Evolutionary conservation across 352 stramenopile species (phyloP).

Genomic region (Hyaloperonospora brassicae): DNA sequence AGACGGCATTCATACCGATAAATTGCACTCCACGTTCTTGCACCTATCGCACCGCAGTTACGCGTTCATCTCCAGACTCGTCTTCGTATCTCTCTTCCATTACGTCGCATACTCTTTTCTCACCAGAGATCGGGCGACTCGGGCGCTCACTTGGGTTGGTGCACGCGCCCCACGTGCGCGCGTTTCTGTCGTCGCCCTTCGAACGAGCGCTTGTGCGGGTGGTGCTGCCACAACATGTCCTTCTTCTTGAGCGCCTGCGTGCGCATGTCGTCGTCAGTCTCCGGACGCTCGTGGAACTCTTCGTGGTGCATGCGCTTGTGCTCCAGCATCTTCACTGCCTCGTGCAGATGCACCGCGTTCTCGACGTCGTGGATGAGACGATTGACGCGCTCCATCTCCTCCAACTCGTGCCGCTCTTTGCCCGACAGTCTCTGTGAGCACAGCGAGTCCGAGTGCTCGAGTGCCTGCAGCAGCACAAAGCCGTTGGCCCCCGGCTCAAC

Average conservation of each 20-base stretch:
- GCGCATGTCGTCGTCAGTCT: constrained; percentile 49
- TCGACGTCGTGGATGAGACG: constrained; percentile 64
- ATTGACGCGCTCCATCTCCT: constrained; percentile 75
- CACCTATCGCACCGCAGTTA: too few species aligned
- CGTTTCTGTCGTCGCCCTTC: constrained; percentile 43
- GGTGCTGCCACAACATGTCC: constrained; percentile 32
- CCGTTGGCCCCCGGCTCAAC: constrained; percentile 48
- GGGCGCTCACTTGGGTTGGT: constrained; percentile 53
- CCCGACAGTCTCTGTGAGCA: constrained; percentile 32
- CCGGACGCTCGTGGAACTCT: constrained; percentile 48
- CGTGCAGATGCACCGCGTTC: constrained; percentile 50
- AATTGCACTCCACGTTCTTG: too few species aligned
- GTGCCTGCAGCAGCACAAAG: constrained; percentile 68
- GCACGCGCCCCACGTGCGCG: constrained; percentile 49
- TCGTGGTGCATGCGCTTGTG: constrained; percentile 53
- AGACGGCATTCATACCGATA: too few species aligned
- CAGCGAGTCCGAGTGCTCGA: constrained; percentile 46
- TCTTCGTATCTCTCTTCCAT: too few species aligned
- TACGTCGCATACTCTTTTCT: too few species aligned
- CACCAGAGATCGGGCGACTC: not conserved
- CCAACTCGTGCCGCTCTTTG: constrained; percentile 48
- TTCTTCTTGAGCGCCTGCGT: constrained; percentile 40
- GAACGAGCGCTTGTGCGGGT: constrained; percentile 34
- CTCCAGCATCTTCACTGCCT: constrained; percentile 53
- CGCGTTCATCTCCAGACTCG: too few species aligned